These are phyloP conservation scores for Pythium myriotylum DNA, from an alignment of 352 stramenopile species.

Conservation along the genomic window DNA sequence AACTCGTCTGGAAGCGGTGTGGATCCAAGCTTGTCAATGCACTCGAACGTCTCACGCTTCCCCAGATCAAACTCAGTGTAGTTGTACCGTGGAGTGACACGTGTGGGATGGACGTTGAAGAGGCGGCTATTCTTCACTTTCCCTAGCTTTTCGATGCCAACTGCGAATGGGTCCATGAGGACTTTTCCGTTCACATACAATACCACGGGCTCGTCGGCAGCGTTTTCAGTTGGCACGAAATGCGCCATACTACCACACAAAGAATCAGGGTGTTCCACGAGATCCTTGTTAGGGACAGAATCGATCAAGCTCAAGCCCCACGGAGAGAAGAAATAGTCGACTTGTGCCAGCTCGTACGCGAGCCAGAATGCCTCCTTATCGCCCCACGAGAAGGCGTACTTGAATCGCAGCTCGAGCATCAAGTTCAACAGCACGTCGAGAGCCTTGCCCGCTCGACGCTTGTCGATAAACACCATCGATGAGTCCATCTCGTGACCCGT, in stretches of 20 bases:
- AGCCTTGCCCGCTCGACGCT: conserved; percentile 37
- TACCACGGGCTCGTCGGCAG: conserved; percentile 30
- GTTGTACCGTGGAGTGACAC: conserved; percentile 55
- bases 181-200: conserved; percentile 69
- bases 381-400: conserved; percentile 64
- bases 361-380: conserved; percentile 73
- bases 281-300: conserved; percentile 48
- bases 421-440: conserved; percentile 56
- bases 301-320: conserved; percentile 62
- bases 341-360: conserved; percentile 61
- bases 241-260: conserved; percentile 76
- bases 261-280: conserved; percentile 53
- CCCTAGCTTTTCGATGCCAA: conserved; percentile 21
- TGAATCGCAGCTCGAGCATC: conserved; percentile 55
- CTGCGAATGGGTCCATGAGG: conserved; percentile 52
- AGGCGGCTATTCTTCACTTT: conserved; percentile 33
- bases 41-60: conserved; percentile 27
- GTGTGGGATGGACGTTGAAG: conserved; percentile 58
- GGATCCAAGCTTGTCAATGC: conserved; percentile 23
- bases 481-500: conserved; percentile 65
- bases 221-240: conserved; percentile 40
- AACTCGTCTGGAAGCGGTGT: conserved; percentile 20
- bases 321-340: conserved; percentile 69
- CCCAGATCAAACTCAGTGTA: conserved; percentile 28
- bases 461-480: conserved; percentile 63